Evolutionary conservation across 805 yeast species (phyloP).

Genomic region (Pichia heedii): DNA sequence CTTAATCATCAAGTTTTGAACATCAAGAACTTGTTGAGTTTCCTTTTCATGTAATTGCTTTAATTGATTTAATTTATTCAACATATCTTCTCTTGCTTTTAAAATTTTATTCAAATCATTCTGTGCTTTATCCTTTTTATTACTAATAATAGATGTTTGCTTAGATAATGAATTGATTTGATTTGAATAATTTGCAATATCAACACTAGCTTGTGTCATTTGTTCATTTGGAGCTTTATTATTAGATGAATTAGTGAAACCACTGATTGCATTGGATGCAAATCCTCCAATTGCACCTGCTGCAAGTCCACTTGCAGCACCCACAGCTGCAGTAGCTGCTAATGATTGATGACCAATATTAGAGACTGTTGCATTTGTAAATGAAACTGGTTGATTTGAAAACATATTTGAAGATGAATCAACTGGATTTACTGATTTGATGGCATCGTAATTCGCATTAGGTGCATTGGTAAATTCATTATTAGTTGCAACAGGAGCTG

Average conservation of each 20-base stretch:
- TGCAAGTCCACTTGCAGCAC: background rate
- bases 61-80: conserved; percentile 56
- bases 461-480: background rate
- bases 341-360: background rate
- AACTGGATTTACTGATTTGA: conserved; percentile 18
- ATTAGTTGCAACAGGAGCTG: conserved; percentile 20
- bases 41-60: conserved; percentile 71
- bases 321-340: background rate
- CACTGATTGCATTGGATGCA: background rate
- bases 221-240: conserved; percentile 36
- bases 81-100: conserved; percentile 60
- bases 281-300: conserved; percentile 7
- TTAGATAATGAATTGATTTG: conserved; percentile 71
- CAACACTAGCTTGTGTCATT: conserved; percentile 71
- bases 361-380: background rate
- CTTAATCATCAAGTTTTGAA: conserved; percentile 51
- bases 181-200: conserved; percentile 76
- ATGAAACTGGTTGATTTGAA: conserved; percentile 12
- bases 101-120: conserved; percentile 65
- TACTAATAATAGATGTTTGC: conserved; percentile 64
- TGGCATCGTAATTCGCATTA: conserved; percentile 39
- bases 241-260: background rate
- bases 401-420: conserved; percentile 6
- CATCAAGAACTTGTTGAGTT: conserved; percentile 62
- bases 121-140: conserved; percentile 65